Conservation (phyloP, 345 rosid species). For the Citrus maxima region DNA sequence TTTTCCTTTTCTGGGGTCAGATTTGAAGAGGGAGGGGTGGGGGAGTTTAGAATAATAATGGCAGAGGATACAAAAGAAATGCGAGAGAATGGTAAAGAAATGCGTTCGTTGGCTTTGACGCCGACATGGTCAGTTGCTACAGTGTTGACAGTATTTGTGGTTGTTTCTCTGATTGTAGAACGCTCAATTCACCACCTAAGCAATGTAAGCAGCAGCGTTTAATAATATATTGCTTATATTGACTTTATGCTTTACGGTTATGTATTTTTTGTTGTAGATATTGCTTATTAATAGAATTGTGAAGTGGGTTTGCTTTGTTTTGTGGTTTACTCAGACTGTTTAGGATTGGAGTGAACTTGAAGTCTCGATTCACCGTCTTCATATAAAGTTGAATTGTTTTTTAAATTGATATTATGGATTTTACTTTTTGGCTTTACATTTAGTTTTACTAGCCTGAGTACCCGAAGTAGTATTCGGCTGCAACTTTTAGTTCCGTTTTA, state of each 20-base stretch:
- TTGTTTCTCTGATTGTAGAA: constrained; percentile 80
- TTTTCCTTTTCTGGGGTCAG: neutral
- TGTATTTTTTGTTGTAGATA: neutral
- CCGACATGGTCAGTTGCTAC: constrained; percentile 99
- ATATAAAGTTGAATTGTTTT: neutral
- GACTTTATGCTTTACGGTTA: neutral
- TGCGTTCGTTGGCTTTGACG: constrained; percentile 71
- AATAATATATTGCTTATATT: neutral
- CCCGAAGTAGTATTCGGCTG: neutral
- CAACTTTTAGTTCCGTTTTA: neutral
- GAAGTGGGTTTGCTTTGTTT: constrained; percentile 6
- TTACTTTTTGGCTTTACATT: neutral
- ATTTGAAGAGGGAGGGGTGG: constrained; percentile 8
- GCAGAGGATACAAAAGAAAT: constrained; percentile 18
- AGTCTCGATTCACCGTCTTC: neutral
- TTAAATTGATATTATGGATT: neutral
- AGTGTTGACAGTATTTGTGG: constrained; percentile 78
- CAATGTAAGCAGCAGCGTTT: constrained; percentile 42
- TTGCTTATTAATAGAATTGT: neutral
- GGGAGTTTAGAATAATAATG: constrained; percentile 14
- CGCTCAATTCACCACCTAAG: constrained; percentile 77
- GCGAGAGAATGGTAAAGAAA: constrained; percentile 23
- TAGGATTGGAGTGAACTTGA: neutral
- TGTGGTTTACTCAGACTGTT: neutral
- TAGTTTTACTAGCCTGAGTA: neutral